Evolutionary conservation across 2,329 filamentous ascomycete species (phyloP).

Genomic region (Dothideomycetes sp.): DNA sequence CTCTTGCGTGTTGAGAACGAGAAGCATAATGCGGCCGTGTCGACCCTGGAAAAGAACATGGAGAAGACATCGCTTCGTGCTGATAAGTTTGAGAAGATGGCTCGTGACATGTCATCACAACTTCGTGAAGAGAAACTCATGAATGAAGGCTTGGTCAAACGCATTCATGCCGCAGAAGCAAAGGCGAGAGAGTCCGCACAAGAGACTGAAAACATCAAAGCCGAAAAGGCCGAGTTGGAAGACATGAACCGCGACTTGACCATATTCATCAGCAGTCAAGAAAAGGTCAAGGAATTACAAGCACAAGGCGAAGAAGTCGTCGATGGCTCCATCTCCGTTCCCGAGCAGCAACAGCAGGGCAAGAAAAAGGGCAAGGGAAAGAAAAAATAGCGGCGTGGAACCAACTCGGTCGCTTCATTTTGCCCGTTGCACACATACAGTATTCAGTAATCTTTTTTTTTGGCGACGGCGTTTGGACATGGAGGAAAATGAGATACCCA

Average conservation of each 20-base stretch:
- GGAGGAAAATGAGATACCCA: conserved; percentile 7
- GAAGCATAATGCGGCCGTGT: conserved; percentile 47
- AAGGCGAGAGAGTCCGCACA: conserved; percentile 48
- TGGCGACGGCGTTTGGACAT: conserved; percentile 5
- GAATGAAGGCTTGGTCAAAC: conserved; percentile 67
- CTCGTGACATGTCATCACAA: conserved; percentile 63
- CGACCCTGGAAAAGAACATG: conserved; percentile 62
- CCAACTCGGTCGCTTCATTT: background rate
- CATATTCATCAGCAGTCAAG: conserved; percentile 77
- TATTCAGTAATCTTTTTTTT: conserved; percentile 1
- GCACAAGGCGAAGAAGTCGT: conserved; percentile 59
- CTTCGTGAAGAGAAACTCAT: conserved; percentile 82
- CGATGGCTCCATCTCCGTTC: conserved; percentile 52
- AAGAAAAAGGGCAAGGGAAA: conserved; percentile 40
- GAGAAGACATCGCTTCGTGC: conserved; percentile 59
- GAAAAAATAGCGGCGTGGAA: conserved; percentile 24
- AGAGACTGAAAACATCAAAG: conserved; percentile 32
- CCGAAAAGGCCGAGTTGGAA: conserved; percentile 60
- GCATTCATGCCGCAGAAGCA: conserved; percentile 62
- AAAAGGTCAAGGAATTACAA: conserved; percentile 63
- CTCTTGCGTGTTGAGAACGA: conserved; percentile 47
- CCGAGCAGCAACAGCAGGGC: conserved; percentile 38
- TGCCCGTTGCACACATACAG: background rate
- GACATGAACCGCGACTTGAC: conserved; percentile 81
- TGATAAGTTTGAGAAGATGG: conserved; percentile 64